phyloP scores from a whole-genome alignment of 495 filamentous ascomycete species.

The Hypoxylon trugodes region DNA sequence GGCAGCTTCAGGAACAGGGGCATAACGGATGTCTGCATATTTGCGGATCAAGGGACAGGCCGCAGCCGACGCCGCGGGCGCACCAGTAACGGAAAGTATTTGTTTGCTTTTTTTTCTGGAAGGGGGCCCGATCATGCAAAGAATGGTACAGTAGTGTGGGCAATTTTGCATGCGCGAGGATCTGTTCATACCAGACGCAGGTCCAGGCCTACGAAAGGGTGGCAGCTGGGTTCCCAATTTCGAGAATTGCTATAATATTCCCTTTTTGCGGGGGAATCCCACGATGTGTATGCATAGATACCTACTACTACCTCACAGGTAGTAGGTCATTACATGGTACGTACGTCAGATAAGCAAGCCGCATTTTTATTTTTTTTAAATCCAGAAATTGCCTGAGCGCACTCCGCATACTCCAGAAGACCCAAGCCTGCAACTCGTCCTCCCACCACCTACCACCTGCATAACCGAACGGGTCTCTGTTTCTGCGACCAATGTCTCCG shows the following conservation, averaged over 20 bases:
- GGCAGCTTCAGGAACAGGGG: constrained; percentile 39
- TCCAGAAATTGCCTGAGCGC: constrained; percentile 34
- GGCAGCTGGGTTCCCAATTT: constrained; percentile 27
- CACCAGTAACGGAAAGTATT: constrained; percentile 41
- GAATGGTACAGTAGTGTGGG: constrained; percentile 38
- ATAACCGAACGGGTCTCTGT: constrained; percentile 51
- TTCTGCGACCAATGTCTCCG: constrained; percentile 51
- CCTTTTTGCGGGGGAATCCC: constrained; percentile 38
- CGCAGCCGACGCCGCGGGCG: constrained; percentile 48
- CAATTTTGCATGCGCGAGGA: constrained; percentile 35
- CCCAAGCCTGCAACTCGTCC: constrained; percentile 38
- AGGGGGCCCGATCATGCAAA: constrained; percentile 40
- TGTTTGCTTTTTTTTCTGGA: constrained; percentile 39
- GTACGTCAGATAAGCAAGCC: no score
- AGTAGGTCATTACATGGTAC: no score
- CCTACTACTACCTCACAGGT: constrained; percentile 9
- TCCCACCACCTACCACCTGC: no score
- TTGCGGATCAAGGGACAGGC: constrained; percentile 45
- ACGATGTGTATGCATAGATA: constrained; percentile 27
- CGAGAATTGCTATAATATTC: constrained; percentile 27
- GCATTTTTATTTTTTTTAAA: constrained; percentile 22
- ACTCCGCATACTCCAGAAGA: constrained; percentile 40
- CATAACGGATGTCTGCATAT: constrained; percentile 44
- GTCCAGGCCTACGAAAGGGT: constrained; percentile 28
- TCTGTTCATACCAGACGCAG: constrained; percentile 26